Percentiles rank a stretch among this genome's conserved stretches.
Evolutionary conservation across 331 rosid species (phyloP).

Genomic region (Dryas integrifolia): DNA sequence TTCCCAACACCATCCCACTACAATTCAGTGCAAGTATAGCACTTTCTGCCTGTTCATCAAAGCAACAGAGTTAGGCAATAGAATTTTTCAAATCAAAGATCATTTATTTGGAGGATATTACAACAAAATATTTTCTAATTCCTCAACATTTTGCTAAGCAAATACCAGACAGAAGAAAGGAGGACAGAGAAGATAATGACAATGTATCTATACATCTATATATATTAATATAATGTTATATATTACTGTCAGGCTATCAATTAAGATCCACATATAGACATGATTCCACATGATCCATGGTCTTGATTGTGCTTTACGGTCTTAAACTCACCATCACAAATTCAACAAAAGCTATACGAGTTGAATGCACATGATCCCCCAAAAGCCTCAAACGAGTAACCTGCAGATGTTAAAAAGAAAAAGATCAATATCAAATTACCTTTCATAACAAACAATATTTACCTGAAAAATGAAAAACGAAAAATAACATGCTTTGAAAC

Average conservation of each 20-base stretch:
- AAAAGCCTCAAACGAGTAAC: slow-evolving; percentile 94
- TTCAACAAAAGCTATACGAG: slow-evolving; percentile 97
- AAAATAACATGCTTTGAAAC: slow-evolving; percentile 18
- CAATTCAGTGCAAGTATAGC: slow-evolving; percentile 85
- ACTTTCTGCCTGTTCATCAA: slow-evolving; percentile 76
- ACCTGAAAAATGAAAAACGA: not conserved
- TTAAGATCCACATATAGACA: no score
- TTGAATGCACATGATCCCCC: slow-evolving; percentile 92
- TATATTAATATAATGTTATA: no score
- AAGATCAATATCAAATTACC: not conserved
- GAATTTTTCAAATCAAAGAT: not conserved
- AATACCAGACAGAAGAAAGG: not conserved
- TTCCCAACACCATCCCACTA: slow-evolving; percentile 87
- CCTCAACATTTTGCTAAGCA: not conserved
- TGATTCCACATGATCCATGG: no score
- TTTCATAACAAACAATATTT: not conserved
- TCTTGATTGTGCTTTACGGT: no score
- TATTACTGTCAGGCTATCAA: no score
- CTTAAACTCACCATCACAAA: slow-evolving; percentile 57
- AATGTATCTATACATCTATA: not conserved
- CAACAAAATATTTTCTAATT: not conserved
- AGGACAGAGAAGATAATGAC: not conserved
- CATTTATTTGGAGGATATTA: not conserved
- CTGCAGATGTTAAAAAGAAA: slow-evolving; percentile 34
- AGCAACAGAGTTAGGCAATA: slow-evolving; percentile 24